These are phyloP conservation scores for Blastobotrys malaysiensis DNA, from an alignment of 1,139 yeast species.

Conservation along the genomic window DNA sequence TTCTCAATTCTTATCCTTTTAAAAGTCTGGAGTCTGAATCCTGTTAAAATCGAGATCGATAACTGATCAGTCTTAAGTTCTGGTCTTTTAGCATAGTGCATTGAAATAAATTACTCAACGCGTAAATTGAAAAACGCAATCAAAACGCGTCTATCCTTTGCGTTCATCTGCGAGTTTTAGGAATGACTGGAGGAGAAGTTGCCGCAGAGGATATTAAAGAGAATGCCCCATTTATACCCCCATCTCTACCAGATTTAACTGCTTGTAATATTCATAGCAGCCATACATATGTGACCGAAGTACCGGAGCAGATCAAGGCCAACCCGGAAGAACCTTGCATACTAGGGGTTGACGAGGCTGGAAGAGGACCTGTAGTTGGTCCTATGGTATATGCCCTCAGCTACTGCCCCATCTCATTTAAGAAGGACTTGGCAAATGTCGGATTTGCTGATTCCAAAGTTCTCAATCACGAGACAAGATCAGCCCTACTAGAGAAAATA, in stretches of 20 bases:
- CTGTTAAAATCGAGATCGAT: no score
- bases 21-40: no score
- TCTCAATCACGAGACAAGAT: constrained; percentile 66
- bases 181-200: constrained; percentile 3
- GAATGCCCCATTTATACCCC: constrained; percentile 22
- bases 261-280: constrained; percentile 22
- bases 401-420: constrained; percentile 57
- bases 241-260: constrained; percentile 23
- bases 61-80: neutral
- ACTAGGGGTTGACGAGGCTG: constrained; percentile 96
- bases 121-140: neutral
- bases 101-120: neutral
- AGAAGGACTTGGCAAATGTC: constrained; percentile 50
- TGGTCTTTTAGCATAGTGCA: neutral
- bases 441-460: constrained; percentile 95
- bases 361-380: constrained; percentile 92
- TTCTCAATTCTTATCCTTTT: no score
- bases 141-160: neutral
- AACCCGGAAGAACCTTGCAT: constrained; percentile 38
- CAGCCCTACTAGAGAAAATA: constrained; percentile 53
- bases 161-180: neutral
- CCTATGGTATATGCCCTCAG: constrained; percentile 96
- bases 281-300: constrained; percentile 35
- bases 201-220: constrained; percentile 5
- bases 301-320: constrained; percentile 29